A percentile compares a stretch with the other conserved stretches of the same genome.
Conservation (phyloP, 345 rosid species). For the Eucalyptus caleyi region DNA sequence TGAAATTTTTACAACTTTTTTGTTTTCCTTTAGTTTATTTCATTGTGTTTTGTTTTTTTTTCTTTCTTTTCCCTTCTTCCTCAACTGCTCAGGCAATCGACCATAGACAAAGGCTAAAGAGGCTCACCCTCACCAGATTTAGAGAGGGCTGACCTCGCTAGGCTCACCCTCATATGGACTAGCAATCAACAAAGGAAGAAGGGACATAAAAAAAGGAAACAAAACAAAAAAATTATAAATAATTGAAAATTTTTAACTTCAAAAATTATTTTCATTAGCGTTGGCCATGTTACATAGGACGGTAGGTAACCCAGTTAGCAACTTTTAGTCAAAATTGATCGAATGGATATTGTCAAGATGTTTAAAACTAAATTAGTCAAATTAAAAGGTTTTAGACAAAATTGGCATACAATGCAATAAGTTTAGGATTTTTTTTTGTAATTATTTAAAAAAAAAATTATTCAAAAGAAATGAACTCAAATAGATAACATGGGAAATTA, state of each 20-base stretch:
- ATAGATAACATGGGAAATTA: neutral
- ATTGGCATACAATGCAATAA: neutral
- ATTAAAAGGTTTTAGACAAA: neutral
- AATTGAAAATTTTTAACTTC: too few relatives aligned
- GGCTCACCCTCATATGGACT: neutral
- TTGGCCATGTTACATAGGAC: rapidly evolving
- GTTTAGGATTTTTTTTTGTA: too few relatives aligned
- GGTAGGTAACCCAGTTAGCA: rapidly evolving
- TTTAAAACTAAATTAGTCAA: neutral
- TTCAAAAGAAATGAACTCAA: neutral
- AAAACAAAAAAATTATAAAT: too few relatives aligned
- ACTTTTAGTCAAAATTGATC: too few relatives aligned
- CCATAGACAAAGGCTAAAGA: neutral
- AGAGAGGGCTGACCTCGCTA: neutral
- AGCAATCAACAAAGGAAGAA: too few relatives aligned
- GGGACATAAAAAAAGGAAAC: too few relatives aligned
- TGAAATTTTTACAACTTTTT: too few relatives aligned
- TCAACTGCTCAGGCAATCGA: rapidly evolving
- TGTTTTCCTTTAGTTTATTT: too few relatives aligned
- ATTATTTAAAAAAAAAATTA: too few relatives aligned
- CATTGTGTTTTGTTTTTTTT: too few relatives aligned
- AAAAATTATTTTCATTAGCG: too few relatives aligned
- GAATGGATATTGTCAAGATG: neutral
- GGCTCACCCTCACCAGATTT: neutral
- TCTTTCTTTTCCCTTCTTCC: neutral